phyloP scores from a whole-genome alignment of 1,139 yeast genomes.

The Yamadazyma spencermartinsiae region DNA sequence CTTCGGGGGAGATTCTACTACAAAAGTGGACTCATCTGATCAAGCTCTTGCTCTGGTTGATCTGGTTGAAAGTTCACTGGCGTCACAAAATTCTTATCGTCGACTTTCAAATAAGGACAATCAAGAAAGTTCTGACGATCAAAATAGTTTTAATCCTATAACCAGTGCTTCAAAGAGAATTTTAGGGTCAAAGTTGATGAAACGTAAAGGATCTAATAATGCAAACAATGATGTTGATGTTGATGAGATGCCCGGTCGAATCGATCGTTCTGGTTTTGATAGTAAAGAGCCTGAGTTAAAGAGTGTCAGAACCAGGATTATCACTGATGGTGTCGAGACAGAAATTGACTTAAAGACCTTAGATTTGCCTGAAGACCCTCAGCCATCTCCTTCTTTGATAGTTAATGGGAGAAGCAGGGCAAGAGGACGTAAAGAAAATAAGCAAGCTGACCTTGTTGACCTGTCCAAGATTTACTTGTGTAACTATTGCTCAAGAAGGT shows the following conservation, averaged over 20 bases:
- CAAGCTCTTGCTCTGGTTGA: slow-evolving; percentile 17
- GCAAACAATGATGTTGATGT: not conserved
- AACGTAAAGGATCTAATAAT: slow-evolving; percentile 11
- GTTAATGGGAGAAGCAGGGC: slow-evolving; percentile 38
- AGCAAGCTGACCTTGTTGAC: slow-evolving; percentile 46
- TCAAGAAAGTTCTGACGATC: slow-evolving; percentile 3
- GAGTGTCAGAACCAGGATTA: slow-evolving; percentile 23
- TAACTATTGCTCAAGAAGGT: slow-evolving; percentile 57
- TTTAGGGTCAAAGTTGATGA: slow-evolving; percentile 39
- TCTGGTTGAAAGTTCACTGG: slow-evolving; percentile 18
- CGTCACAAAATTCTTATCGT: slow-evolving; percentile 23
- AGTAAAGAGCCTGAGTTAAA: slow-evolving; percentile 22
- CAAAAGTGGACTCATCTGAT: slow-evolving; percentile 6
- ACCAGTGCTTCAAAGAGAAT: slow-evolving; percentile 42
- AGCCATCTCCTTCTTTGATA: slow-evolving; percentile 36
- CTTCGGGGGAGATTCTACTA: not conserved
- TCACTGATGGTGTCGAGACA: slow-evolving; percentile 35
- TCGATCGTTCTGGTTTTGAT: slow-evolving; percentile 1
- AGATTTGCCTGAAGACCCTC: slow-evolving; percentile 44
- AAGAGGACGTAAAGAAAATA: slow-evolving; percentile 49
- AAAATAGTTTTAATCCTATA: slow-evolving; percentile 15
- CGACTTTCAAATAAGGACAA: slow-evolving; percentile 4
- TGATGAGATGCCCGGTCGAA: not conserved
- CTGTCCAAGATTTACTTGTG: slow-evolving; percentile 43
- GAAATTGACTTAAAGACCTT: slow-evolving; percentile 43